Conservation (phyloP, 208 protist genomes). For the Wallacemonas sp. region DNA sequence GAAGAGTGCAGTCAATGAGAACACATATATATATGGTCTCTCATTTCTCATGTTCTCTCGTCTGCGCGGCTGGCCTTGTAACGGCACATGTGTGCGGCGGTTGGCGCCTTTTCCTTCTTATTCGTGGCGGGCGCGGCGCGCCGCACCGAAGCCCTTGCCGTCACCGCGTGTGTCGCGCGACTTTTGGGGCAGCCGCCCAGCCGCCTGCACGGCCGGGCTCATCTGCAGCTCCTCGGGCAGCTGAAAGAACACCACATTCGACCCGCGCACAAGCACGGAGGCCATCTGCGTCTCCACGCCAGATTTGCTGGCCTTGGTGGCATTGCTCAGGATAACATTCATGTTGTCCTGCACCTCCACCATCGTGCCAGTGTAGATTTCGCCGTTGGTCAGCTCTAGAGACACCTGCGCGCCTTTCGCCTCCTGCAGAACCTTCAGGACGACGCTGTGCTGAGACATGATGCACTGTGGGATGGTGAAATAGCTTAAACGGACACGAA, state of each 20-base stretch:
- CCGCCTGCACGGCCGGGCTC: constrained; percentile 67
- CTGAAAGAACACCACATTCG: constrained; percentile 92
- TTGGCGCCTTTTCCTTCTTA: no score
- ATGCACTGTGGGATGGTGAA: neutral
- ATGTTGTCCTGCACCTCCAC: constrained; percentile 91
- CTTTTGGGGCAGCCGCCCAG: constrained; percentile 57
- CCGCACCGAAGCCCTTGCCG: constrained; percentile 79
- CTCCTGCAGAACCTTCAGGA: constrained; percentile 95
- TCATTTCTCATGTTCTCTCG: no score
- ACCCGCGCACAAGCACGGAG: constrained; percentile 88
- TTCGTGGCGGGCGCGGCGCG: constrained; percentile 31
- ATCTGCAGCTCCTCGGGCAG: constrained; percentile 89
- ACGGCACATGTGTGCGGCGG: neutral
- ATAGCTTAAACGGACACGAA: neutral
- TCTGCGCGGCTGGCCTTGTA: no score
- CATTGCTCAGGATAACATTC: constrained; percentile 87
- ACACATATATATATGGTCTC: no score
- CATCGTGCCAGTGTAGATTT: constrained; percentile 90
- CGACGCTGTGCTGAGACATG: constrained; percentile 53
- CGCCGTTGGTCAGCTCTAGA: constrained; percentile 90
- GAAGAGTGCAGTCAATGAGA: no score
- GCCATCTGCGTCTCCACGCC: constrained; percentile 65
- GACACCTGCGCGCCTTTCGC: constrained; percentile 87
- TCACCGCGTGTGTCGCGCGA: constrained; percentile 72
- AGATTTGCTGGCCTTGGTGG: constrained; percentile 70